Conservation (phyloP, 2,329 filamentous ascomycete genomes). For the Gremmenia infestans region DNA sequence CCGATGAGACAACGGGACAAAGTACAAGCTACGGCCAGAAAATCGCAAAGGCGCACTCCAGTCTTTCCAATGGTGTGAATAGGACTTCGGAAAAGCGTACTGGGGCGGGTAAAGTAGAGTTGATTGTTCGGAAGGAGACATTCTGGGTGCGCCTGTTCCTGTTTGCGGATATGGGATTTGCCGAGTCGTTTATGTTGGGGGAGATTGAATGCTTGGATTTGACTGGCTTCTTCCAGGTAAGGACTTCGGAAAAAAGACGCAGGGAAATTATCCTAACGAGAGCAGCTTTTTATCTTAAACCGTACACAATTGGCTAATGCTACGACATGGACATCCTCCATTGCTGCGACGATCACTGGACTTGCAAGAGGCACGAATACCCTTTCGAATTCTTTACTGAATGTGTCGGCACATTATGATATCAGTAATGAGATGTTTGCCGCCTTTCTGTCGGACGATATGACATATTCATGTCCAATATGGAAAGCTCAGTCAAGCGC, state of each 20-base stretch:
- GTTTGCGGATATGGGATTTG: constrained; percentile 72
- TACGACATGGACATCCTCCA: constrained; percentile 54
- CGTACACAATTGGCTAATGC: constrained; percentile 60
- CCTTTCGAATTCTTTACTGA: constrained; percentile 53
- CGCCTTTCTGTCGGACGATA: constrained; percentile 67
- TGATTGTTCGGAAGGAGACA: constrained; percentile 58
- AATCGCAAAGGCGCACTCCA: constrained; percentile 35
- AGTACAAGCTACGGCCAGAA: constrained; percentile 43
- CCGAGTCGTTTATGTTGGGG: constrained; percentile 61
- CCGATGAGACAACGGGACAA: constrained; percentile 42
- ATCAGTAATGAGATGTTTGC: constrained; percentile 74
- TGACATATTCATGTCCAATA: constrained; percentile 71
- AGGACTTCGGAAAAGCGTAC: constrained; percentile 34
- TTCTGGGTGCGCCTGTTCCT: constrained; percentile 67
- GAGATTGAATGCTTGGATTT: constrained; percentile 64
- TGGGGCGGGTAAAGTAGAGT: constrained; percentile 42
- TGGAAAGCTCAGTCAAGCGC: constrained; percentile 47
- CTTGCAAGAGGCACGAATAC: constrained; percentile 55
- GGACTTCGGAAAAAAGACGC: constrained; percentile 9
- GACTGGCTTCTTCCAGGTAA: constrained; percentile 62
- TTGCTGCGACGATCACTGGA: constrained; percentile 53
- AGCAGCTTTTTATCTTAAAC: constrained; percentile 65
- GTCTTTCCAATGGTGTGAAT: constrained; percentile 30
- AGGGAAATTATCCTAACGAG: background rate
- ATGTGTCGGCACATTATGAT: constrained; percentile 70